Evolutionary conservation across 768 basidiomycete genomes (phyloP).

Genomic region (Gymnopilus dilepis): DNA sequence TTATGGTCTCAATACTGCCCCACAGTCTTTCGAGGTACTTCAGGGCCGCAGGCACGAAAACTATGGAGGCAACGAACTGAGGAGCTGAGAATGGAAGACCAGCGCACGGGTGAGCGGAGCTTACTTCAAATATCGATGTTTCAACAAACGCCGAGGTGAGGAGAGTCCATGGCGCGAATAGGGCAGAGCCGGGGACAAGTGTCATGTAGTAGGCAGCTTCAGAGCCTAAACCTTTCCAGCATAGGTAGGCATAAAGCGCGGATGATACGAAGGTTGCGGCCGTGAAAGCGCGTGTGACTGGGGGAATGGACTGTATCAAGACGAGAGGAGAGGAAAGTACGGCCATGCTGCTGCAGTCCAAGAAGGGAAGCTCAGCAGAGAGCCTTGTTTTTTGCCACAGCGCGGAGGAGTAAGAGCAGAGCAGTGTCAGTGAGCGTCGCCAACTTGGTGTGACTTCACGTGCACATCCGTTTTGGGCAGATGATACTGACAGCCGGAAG

Average conservation of each 20-base stretch:
- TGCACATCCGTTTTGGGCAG: constrained; percentile 11
- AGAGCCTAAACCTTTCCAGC: constrained; percentile 51
- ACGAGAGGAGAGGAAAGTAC: constrained; percentile 75
- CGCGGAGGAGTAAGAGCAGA: background rate
- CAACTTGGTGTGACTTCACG: constrained; percentile 16
- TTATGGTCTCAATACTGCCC: constrained; percentile 85
- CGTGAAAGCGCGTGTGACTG: constrained; percentile 77
- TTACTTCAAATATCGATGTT: constrained; percentile 80
- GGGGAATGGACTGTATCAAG: constrained; percentile 73
- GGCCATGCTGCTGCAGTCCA: constrained; percentile 57
- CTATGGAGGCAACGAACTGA: constrained; percentile 78
- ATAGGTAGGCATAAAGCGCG: constrained; percentile 67
- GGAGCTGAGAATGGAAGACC: constrained; percentile 6
- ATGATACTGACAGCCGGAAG: background rate
- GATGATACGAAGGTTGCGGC: constrained; percentile 62
- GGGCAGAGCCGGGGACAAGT: constrained; percentile 77
- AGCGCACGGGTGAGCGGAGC: constrained; percentile 31
- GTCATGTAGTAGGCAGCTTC: constrained; percentile 69
- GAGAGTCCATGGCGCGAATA: constrained; percentile 93
- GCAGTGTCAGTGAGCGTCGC: background rate
- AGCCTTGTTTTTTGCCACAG: constrained; percentile 22
- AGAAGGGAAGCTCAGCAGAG: constrained; percentile 13
- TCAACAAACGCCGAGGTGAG: constrained; percentile 91
- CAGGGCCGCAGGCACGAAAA: constrained; percentile 81
- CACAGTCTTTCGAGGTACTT: constrained; percentile 94